Evolutionary conservation across 139 green algal species (phyloP), one percentile per base, ranked within the genome.

Genomic region (Ulvella scutata): DNA sequence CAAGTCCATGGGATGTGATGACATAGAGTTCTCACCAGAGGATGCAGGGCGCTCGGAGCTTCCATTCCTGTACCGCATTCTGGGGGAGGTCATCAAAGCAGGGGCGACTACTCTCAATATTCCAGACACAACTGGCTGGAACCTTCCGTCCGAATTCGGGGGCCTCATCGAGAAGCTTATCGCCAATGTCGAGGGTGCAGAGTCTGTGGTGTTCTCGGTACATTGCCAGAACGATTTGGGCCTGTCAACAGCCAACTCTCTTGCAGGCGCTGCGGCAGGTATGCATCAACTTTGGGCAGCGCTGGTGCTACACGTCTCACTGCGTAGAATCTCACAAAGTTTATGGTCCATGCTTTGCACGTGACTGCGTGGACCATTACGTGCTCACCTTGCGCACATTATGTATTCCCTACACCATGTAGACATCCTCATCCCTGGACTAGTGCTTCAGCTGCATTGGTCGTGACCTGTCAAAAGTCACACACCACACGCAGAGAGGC

Each of bases 181-280:
- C n/a, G 81, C 79, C n/a, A 97, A 98, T 84, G 93, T 87, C 4
- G 86, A 83, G 0, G 95, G 94, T 6, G 80, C 80, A 28, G 84
- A 92, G 23, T 79, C 43, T 26, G 74, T 80, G 10, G 72, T 76
- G 28, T 90, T 99, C 76, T 97, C 91, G 13, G 97, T 94, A 2
- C 95, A 99, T 85, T 99, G 95, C 82, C 94, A 99, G 83, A 99
- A 99, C 78, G 95, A 99, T 82, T 87, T 99, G 75, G 95, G 95
- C 33, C 86, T 98, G 37, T 83, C 95, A 10, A 97, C 95, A 23
- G 94, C 93, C 77, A 99, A 98, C 89, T 91, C 82, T 28, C 87
- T 99, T 26, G 90, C 90, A 17, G 92, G 90, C 38, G 92, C 89
- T 0, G 83, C 83, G 77, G 79, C 51, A 37, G n/a, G n/a, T n/a